Evolutionary conservation across 139 green algal genomes (phyloP).

Genomic region (Chlamydomonas applanata): DNA sequence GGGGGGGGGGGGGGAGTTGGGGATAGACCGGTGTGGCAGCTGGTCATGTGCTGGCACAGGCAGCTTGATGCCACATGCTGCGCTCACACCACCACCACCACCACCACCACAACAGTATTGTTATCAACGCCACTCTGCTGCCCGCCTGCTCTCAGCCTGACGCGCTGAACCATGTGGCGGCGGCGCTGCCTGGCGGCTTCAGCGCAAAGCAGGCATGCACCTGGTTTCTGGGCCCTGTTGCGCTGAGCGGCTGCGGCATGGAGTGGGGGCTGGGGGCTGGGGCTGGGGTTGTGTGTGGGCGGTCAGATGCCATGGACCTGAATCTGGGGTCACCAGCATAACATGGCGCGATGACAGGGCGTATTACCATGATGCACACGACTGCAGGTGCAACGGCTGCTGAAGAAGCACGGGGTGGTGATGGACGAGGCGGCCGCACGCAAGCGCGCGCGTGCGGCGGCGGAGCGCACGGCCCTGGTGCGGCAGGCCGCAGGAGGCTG

Average conservation of each 20-base stretch:
- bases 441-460: slow-evolving; percentile 3
- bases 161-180: slow-evolving; percentile 46
- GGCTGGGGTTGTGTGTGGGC: too few relatives aligned
- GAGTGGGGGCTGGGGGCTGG: too few relatives aligned
- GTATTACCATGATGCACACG: too few relatives aligned
- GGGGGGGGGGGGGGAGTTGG: background rate
- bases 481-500: background rate
- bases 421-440: slow-evolving; percentile 1
- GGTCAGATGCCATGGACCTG: too few relatives aligned
- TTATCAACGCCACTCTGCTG: too few relatives aligned
- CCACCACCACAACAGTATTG: too few relatives aligned
- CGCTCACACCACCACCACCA: too few relatives aligned
- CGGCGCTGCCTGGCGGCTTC: slow-evolving; percentile 34
- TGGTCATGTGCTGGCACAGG: background rate
- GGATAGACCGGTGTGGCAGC: background rate
- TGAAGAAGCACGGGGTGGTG: slow-evolving; percentile 23
- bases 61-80: background rate
- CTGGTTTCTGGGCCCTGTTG: background rate
- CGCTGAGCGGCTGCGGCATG: background rate
- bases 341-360: too few relatives aligned
- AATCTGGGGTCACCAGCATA: too few relatives aligned
- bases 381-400: slow-evolving; percentile 23
- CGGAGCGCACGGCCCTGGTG: slow-evolving; percentile 17
- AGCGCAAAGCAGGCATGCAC: slow-evolving; percentile 32
- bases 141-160: slow-evolving; percentile 5